These are phyloP conservation scores for Nidularia sp. DNA, from an alignment of 768 basidiomycete species.

Conservation along the genomic window DNA sequence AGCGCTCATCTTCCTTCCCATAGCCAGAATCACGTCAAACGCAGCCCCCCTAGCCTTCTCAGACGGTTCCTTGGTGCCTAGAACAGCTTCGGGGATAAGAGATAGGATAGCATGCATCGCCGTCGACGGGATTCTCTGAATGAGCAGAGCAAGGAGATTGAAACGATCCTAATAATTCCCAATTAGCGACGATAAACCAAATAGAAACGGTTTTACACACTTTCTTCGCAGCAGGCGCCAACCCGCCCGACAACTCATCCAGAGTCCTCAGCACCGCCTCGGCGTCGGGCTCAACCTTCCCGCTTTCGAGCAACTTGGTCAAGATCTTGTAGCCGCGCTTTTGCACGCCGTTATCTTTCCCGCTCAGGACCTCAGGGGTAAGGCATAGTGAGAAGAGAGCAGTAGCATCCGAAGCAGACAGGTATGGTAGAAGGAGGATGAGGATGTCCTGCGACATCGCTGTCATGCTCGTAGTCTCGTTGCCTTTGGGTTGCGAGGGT, in stretches of 20 bases:
- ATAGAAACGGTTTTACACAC: slow-evolving; percentile 27
- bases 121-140: slow-evolving; percentile 63
- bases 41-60: slow-evolving; percentile 87
- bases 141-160: slow-evolving; percentile 63
- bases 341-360: slow-evolving; percentile 84
- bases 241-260: slow-evolving; percentile 57
- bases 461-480: slow-evolving; percentile 40
- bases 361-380: slow-evolving; percentile 63
- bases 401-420: slow-evolving; percentile 57
- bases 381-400: slow-evolving; percentile 69
- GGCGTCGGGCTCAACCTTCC: slow-evolving; percentile 49
- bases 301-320: slow-evolving; percentile 64
- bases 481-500: slow-evolving; percentile 21
- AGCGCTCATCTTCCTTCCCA: slow-evolving; percentile 88
- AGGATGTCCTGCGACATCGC: slow-evolving; percentile 82
- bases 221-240: slow-evolving; percentile 85
- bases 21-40: slow-evolving; percentile 84
- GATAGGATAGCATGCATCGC: slow-evolving; percentile 82
- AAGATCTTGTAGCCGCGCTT: slow-evolving; percentile 94
- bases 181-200: not conserved
- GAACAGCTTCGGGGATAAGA: slow-evolving; percentile 88
- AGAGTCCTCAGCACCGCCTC: slow-evolving; percentile 62
- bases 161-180: slow-evolving; percentile 67
- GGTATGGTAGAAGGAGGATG: slow-evolving; percentile 73
- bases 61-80: slow-evolving; percentile 96